Evolutionary conservation across 2,329 filamentous ascomycete species (phyloP).

Genomic region (Penicillium sp.): DNA sequence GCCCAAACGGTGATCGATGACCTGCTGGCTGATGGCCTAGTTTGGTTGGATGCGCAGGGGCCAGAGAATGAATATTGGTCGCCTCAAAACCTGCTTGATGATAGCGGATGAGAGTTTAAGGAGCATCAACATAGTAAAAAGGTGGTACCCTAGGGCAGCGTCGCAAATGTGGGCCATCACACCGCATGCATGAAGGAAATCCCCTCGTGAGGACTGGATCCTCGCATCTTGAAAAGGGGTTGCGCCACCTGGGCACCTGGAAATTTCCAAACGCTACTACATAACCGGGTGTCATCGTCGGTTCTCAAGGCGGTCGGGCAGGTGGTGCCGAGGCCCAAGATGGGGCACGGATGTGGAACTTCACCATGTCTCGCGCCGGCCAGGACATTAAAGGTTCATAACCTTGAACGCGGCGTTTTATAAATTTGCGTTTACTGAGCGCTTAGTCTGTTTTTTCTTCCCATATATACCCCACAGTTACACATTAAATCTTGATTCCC

Average conservation of each 20-base stretch:
- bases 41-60: slow-evolving; percentile 88
- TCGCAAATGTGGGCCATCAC: too few species aligned
- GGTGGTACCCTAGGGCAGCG: background rate
- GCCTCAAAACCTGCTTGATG: slow-evolving; percentile 44
- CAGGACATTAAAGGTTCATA: background rate
- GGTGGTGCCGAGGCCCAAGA: background rate
- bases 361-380: background rate
- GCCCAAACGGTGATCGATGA: slow-evolving; percentile 90
- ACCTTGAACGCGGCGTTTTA: too few species aligned
- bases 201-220: background rate
- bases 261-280: background rate
- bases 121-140: background rate
- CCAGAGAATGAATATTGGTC: slow-evolving; percentile 90
- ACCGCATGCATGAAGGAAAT: background rate
- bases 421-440: background rate
- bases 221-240: background rate
- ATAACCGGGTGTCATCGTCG: background rate
- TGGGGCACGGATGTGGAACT: background rate
- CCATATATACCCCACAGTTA: background rate
- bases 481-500: background rate
- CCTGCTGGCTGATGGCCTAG: slow-evolving; percentile 77
- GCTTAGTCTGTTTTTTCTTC: background rate
- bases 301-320: background rate
- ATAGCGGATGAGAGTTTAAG: slow-evolving; percentile 32
- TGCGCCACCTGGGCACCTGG: background rate